Conservation (phyloP, 1,284 basidiomycete genomes). For the Moniliophthora roreri region DNA sequence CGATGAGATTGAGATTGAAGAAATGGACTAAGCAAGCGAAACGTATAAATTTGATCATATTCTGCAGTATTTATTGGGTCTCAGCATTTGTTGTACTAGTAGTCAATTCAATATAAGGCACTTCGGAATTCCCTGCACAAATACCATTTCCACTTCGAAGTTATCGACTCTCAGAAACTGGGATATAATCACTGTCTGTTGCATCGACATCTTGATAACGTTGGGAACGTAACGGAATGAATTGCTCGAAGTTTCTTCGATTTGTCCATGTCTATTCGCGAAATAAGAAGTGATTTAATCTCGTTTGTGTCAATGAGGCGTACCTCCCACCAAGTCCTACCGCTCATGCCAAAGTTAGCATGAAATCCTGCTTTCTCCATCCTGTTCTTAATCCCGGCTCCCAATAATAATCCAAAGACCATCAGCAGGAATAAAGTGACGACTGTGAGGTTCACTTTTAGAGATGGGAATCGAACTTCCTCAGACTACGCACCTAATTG, state of each 20-base stretch:
- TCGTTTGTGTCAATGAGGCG: conserved; percentile 17
- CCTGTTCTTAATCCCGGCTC: conserved; percentile 79
- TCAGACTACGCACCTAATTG: conserved; percentile 12
- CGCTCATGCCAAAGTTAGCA: conserved; percentile 52
- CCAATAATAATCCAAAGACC: conserved; percentile 80
- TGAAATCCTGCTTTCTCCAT: conserved; percentile 77
- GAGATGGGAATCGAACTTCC: conserved; percentile 25
- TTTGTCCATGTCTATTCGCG: no score
- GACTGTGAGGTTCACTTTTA: conserved; percentile 88
- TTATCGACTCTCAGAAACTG: no score
- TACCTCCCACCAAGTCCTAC: conserved; percentile 74
- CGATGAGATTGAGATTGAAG: conserved; percentile 71
- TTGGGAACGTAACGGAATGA: not conserved
- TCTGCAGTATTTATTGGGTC: not conserved
- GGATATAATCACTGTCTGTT: no score
- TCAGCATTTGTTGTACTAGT: no score
- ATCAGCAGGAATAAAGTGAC: conserved; percentile 88
- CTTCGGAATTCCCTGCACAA: no score
- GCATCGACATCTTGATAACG: no score
- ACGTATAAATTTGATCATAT: conserved; percentile 6
- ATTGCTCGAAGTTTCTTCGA: no score
- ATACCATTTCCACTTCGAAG: no score
- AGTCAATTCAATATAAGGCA: not conserved
- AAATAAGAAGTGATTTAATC: not conserved
- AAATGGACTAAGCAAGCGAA: conserved; percentile 59